Evolutionary conservation across 306 rosid species (phyloP).

Genomic region (Fagus sylvatica): DNA sequence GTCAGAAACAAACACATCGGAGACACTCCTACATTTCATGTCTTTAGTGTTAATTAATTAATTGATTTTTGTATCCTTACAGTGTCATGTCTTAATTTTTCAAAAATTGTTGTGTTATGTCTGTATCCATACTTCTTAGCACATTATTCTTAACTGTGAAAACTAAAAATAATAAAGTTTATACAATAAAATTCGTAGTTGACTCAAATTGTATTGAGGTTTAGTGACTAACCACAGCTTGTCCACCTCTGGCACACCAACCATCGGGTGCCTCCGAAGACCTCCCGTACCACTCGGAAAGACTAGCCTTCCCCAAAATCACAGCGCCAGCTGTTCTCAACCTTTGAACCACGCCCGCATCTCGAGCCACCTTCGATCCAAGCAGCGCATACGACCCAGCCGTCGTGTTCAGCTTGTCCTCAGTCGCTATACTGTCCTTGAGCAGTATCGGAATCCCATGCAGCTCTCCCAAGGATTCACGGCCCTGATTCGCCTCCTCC

Average conservation of each 20-base stretch:
- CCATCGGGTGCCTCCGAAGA: constrained; percentile 26
- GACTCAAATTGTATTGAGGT: too few species aligned
- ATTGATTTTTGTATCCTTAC: too few species aligned
- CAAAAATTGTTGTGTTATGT: too few species aligned
- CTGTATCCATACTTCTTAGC: too few species aligned
- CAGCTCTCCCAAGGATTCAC: constrained; percentile 21
- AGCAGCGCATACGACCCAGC: constrained; percentile 62
- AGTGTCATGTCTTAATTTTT: too few species aligned
- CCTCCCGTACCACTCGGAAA: constrained; percentile 52
- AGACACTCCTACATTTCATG: too few species aligned
- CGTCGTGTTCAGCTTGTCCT: constrained; percentile 56
- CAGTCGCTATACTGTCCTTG: constrained; percentile 59
- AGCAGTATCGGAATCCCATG: constrained; percentile 69
- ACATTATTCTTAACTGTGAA: too few species aligned
- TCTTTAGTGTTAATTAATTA: too few species aligned
- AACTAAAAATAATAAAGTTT: too few species aligned
- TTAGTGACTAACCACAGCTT: constrained; percentile 35
- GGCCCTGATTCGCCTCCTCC: background rate
- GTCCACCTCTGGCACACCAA: constrained; percentile 67
- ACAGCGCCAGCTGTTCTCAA: constrained; percentile 60
- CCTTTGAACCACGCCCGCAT: constrained; percentile 52
- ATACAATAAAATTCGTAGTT: too few species aligned
- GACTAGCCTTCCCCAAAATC: constrained; percentile 64
- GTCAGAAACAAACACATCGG: too few species aligned
- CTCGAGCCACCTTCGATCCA: constrained; percentile 59